Evolutionary conservation across 73 alveolate genomes (phyloP).

Genomic region (Blepharisma japonicum): DNA sequence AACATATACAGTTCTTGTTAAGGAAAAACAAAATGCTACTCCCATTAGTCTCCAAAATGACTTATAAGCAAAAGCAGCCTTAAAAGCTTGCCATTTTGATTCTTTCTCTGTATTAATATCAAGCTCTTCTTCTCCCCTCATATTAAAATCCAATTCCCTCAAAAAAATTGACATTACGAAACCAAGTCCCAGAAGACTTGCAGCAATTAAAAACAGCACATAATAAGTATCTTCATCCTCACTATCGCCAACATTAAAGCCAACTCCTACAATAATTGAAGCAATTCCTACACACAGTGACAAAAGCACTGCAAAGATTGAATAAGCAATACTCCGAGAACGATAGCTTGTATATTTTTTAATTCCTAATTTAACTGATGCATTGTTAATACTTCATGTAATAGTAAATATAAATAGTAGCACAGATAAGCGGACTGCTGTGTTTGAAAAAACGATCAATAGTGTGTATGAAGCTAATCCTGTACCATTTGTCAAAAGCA

Average conservation of each 20-base stretch:
- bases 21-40: too few relatives aligned
- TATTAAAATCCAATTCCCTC: not conserved
- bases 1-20: too few relatives aligned
- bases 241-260: not conserved
- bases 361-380: not conserved
- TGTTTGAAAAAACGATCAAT: not conserved
- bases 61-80: not conserved
- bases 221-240: not conserved
- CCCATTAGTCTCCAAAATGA: not conserved
- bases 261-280: not conserved
- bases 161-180: not conserved
- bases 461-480: not conserved
- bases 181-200: not conserved
- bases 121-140: not conserved
- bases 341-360: not conserved
- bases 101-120: not conserved
- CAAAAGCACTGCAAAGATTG: not conserved
- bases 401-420: not conserved
- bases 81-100: not conserved
- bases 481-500: not conserved
- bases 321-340: constrained; percentile 2
- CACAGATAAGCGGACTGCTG: not conserved
- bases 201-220: not conserved
- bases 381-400: not conserved
- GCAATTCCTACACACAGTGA: not conserved